Evolutionary conservation across 2,329 filamentous ascomycete genomes (phyloP).

Genomic region (Alternaria sp.): DNA sequence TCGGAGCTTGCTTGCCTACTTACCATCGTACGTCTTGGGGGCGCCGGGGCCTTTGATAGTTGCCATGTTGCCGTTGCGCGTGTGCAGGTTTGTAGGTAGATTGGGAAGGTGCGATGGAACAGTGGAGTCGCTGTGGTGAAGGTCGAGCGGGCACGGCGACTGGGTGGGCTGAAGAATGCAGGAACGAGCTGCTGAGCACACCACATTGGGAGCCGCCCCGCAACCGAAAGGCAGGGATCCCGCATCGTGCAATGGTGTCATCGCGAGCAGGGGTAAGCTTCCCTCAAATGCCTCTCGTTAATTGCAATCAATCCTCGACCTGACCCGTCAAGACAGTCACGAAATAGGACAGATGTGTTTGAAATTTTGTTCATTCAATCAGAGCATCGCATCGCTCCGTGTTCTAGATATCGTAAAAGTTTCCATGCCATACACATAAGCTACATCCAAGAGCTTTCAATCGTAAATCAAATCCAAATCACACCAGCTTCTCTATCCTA

Average conservation of each 20-base stretch:
- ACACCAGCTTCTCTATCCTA: slow-evolving; percentile 26
- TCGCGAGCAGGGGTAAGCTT: slow-evolving; percentile 11
- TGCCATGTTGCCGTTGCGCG: slow-evolving; percentile 49
- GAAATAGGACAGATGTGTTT: background rate
- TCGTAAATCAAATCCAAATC: slow-evolving; percentile 32
- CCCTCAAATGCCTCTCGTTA: background rate
- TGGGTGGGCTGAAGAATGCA: slow-evolving; percentile 32
- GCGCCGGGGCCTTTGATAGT: slow-evolving; percentile 69
- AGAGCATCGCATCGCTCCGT: slow-evolving; percentile 19
- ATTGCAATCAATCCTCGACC: background rate
- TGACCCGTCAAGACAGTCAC: background rate
- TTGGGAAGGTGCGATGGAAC: background rate
- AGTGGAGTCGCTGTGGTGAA: background rate
- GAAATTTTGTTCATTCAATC: slow-evolving; percentile 23
- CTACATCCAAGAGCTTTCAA: slow-evolving; percentile 29
- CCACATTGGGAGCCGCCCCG: slow-evolving; percentile 18
- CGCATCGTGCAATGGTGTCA: slow-evolving; percentile 18
- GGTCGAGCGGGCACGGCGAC: slow-evolving; percentile 2
- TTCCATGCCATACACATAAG: slow-evolving; percentile 18
- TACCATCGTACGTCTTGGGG: slow-evolving; percentile 64
- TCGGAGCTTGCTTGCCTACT: slow-evolving; percentile 21
- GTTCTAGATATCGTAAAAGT: slow-evolving; percentile 24
- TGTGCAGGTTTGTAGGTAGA: background rate
- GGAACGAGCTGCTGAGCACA: slow-evolving; percentile 19
- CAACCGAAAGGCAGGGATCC: slow-evolving; percentile 19